These are phyloP conservation scores for Vitis rotundifolia DNA, from an alignment of 164 flowering plant genomes.

Conservation along the genomic window DNA sequence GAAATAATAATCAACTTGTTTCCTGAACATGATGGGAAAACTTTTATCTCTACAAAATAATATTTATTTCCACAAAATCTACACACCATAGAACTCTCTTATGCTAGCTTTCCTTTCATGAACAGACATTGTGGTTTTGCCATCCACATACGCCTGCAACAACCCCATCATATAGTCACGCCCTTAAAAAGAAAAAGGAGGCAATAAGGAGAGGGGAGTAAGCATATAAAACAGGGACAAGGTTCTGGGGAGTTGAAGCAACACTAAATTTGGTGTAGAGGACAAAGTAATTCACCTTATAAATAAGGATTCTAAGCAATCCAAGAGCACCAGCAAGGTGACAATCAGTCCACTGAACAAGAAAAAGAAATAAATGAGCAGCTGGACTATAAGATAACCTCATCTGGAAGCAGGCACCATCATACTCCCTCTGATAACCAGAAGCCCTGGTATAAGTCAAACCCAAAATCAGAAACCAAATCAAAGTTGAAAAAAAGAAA, in stretches of 20 bases:
- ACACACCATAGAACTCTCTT: constrained; percentile 82
- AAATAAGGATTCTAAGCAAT: constrained; percentile 78
- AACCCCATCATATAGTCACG: constrained; percentile 10
- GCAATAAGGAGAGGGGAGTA: background rate
- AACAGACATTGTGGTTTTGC: constrained; percentile 78
- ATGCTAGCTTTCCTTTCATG: constrained; percentile 90
- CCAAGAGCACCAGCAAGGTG: constrained; percentile 92
- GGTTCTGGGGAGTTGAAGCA: background rate
- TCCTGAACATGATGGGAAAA: background rate
- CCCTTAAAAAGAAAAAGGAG: background rate
- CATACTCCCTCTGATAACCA: constrained; percentile 70
- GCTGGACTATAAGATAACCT: constrained; percentile 86
- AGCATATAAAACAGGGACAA: background rate
- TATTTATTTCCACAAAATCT: background rate
- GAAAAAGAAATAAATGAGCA: constrained; percentile 79
- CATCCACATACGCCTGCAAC: constrained; percentile 75
- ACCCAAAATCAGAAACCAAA: background rate
- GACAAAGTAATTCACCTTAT: constrained; percentile 49
- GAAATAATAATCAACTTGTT: background rate
- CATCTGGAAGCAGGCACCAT: constrained; percentile 90
- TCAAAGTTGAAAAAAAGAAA: too few relatives aligned
- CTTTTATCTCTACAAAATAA: background rate
- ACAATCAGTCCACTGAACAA: constrained; percentile 94
- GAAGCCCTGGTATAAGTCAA: constrained; percentile 63
- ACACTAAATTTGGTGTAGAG: background rate